Evolutionary conservation across 1,284 basidiomycete species (phyloP), one percentile per base, ranked within the genome.

Genomic region (Irpex lacteus): DNA sequence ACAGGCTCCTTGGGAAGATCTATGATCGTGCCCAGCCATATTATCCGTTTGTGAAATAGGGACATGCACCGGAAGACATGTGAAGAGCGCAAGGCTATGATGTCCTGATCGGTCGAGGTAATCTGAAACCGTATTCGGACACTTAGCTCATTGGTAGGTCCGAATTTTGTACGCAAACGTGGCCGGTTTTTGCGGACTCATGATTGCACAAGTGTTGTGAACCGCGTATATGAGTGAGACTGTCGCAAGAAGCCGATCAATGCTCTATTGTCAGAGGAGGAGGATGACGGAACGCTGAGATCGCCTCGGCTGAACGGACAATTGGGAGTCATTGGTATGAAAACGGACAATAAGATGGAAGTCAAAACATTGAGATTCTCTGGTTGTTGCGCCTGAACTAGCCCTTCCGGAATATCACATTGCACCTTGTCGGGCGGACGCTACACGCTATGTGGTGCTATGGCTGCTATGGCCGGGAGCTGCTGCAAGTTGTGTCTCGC

Each of bases 91-190:
- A 59, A 59, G 60, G 32, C 61, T 19, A 44, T 37, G 44, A 56
- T 19, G 61, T 34, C 61, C 49, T 54, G 62, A 63, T 63, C 62
- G 62, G 18, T 32, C 53, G 40, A 63, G 62, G 32, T 59, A 63
- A 63, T 63, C 62, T 63, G 15, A 47, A 58, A 58, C 49, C 18
- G 60, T 32, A 37, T 56, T 56, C 34, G 34, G 54, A 32, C 19
- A 56, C 21, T 21, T 53, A 21, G 54, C 21, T 15, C 54, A 56
- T 18, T 18, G 34, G 54, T 32, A 56, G 13, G 21, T 8, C 54
- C 54, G 54, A 56, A 36, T 47, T 9, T 37, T 36, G 54, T 56
- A 26, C 36, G 58, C 38, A 19, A 38, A 19, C 13, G 26, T 49
- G 58, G 11, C 63, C 60, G 60, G 50, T 47, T 59, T 54, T 32